These are phyloP conservation scores for Trametes sp. DNA, from an alignment of 1,284 basidiomycete genomes.

Conservation along the genomic window DNA sequence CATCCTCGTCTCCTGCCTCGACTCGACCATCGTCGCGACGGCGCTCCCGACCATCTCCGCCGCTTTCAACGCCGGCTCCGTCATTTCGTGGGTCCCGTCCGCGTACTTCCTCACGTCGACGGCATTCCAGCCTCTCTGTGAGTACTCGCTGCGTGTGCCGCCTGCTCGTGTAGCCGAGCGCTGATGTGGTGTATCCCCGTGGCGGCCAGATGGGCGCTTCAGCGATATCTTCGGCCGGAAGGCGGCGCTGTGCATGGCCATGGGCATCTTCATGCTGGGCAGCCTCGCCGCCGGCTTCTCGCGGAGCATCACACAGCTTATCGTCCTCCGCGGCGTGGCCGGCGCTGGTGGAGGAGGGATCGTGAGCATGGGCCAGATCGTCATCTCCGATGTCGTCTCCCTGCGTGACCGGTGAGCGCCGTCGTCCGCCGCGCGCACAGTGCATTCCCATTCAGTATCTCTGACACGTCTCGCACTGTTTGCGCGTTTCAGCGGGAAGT, in stretches of 20 bases:
- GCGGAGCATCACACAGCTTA: slow-evolving; percentile 71
- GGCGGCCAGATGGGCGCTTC: slow-evolving; percentile 66
- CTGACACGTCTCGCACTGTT: neutral
- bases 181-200: neutral
- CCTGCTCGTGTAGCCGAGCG: neutral
- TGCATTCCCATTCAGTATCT: no score
- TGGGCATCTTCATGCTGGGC: slow-evolving; percentile 70
- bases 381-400: slow-evolving; percentile 70
- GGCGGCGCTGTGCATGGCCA: slow-evolving; percentile 61
- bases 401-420: slow-evolving; percentile 59
- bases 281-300: slow-evolving; percentile 67
- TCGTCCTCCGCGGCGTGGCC: slow-evolving; percentile 74
- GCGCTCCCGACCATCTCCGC: slow-evolving; percentile 73
- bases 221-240: slow-evolving; percentile 84
- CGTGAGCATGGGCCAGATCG: slow-evolving; percentile 69
- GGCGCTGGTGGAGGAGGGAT: slow-evolving; percentile 77
- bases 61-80: slow-evolving; percentile 72
- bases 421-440: neutral
- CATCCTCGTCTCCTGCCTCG: slow-evolving; percentile 61
- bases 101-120: slow-evolving; percentile 72
- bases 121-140: slow-evolving; percentile 63
- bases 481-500: slow-evolving; percentile 57
- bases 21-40: slow-evolving; percentile 74
- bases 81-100: slow-evolving; percentile 75
- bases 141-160: slow-evolving; percentile 13